Conservation (phyloP, 768 basidiomycete species). For the Pleurotus ostreatus region DNA sequence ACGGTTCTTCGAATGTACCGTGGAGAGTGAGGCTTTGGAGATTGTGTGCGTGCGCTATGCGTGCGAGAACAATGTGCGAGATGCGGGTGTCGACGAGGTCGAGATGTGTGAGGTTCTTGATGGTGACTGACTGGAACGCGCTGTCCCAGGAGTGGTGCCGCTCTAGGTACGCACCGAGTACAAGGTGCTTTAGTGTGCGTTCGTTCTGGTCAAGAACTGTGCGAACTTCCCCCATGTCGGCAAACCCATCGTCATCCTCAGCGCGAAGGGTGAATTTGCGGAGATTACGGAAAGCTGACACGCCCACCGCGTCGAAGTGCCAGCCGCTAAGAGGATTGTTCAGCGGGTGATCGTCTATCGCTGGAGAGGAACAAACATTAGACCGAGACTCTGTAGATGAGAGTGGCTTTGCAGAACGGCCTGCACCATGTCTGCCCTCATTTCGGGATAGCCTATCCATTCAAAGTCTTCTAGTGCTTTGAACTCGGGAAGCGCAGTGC, state of each 20-base stretch:
- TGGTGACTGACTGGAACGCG: slow-evolving; percentile 58
- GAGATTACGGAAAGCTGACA: slow-evolving; percentile 56
- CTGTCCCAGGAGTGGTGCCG: slow-evolving; percentile 65
- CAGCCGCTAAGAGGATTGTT: slow-evolving; percentile 42
- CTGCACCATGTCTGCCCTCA: slow-evolving; percentile 64
- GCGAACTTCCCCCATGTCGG: slow-evolving; percentile 66
- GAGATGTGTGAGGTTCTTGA: slow-evolving; percentile 64
- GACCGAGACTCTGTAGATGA: slow-evolving; percentile 50
- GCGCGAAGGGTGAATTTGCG: slow-evolving; percentile 65
- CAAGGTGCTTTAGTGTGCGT: slow-evolving; percentile 53
- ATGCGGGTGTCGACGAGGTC: slow-evolving; percentile 71
- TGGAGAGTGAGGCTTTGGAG: slow-evolving; percentile 62
- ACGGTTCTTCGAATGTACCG: slow-evolving; percentile 59
- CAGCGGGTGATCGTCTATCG: not conserved
- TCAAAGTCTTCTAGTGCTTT: slow-evolving; percentile 59
- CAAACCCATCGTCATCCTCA: slow-evolving; percentile 68
- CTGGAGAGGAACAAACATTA: slow-evolving; percentile 38
- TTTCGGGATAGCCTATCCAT: slow-evolving; percentile 76
- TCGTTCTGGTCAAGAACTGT: slow-evolving; percentile 60
- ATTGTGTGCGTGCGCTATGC: slow-evolving; percentile 59
- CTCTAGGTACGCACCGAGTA: slow-evolving; percentile 65
- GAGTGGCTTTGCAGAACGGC: slow-evolving; percentile 51
- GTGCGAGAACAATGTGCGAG: slow-evolving; percentile 55
- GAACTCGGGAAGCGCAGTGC: slow-evolving; percentile 60
- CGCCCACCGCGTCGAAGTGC: slow-evolving; percentile 71